Evolutionary conservation across 2,329 filamentous ascomycete species (phyloP).

Genomic region (Phialemonium atrogriseum): DNA sequence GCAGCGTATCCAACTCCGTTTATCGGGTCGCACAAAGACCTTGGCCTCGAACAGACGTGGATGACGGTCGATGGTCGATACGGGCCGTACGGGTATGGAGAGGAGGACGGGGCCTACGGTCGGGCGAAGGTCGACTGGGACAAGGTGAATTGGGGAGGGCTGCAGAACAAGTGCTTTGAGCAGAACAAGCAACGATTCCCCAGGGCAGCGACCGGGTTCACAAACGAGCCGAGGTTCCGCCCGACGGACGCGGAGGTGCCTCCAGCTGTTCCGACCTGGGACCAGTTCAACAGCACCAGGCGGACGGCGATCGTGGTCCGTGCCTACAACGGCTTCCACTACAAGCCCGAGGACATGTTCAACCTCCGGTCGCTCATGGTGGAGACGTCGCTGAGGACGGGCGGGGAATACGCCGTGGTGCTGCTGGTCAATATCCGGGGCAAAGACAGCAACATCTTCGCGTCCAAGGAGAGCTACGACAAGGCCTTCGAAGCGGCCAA

Average conservation of each 20-base stretch:
- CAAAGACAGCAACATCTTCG: constrained; percentile 45
- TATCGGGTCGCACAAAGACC: constrained; percentile 20
- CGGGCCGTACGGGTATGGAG: constrained; percentile 21
- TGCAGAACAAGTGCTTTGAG: constrained; percentile 29
- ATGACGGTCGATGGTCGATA: constrained; percentile 19
- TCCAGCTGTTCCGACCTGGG: constrained; percentile 17
- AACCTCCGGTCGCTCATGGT: constrained; percentile 56
- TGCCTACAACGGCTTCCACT: constrained; percentile 38
- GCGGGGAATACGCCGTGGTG: constrained; percentile 56
- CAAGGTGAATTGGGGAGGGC: constrained; percentile 23
- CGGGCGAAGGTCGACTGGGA: constrained; percentile 21
- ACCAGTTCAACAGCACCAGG: constrained; percentile 18
- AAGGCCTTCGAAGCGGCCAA: constrained; percentile 39
- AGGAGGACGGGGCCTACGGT: constrained; percentile 15
- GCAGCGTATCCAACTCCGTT: constrained; percentile 21
- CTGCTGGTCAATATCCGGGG: constrained; percentile 56
- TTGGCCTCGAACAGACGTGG: constrained; percentile 20
- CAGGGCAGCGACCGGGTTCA: constrained; percentile 7
- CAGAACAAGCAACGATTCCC: constrained; percentile 44
- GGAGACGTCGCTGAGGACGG: constrained; percentile 51
- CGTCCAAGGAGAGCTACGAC: constrained; percentile 40
- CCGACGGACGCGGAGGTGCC: constrained; percentile 11
- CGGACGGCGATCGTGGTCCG: constrained; percentile 20
- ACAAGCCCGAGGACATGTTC: constrained; percentile 52
- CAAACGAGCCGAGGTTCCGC: constrained; percentile 8